Base-by-base conservation (phyloP, 2,329 filamentous ascomycete genomes). In the Cercospora sojina region DNA sequence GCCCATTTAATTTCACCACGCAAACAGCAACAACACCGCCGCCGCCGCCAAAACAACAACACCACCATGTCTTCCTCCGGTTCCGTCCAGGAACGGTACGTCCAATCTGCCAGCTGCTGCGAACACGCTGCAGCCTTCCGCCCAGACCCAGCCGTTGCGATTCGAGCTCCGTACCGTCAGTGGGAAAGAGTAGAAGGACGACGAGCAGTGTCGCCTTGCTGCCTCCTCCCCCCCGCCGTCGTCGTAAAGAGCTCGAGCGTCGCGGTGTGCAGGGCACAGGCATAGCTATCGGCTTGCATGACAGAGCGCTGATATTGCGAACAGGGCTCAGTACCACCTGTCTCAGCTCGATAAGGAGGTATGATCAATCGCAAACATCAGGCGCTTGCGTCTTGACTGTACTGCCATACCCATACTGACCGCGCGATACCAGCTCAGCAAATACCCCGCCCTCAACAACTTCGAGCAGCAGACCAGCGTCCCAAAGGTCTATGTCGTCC, bases 261-360 rank as follows among this genome's bases (percentile, higher is more conserved):
- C n/a, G 32, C 29, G 41, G 47, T 43, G 29, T 18, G 18, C 38
- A 27, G 20, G 58, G 43, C 55, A 47, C 41, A 35, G 35, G 20
- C 43, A 62, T 47, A 59, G 62, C 68, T 62, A 59, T 27, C 51
- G 29, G 53, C 23, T 57, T 53, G 43, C 31, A 25, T 62, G 59
- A 57, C 49, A 49, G 27, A 20, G 32, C 20, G 62, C 69, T 71
- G 66, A 70, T 60, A 68, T n/a, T 29, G 49, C 58, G 47, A 53
- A 58, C 65, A 74, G 73, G 64, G 75, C 75, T 35, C 75, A 77
- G 69, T 75, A 90, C 76, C 90, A 92, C 77, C 85, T 95, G 78
- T 86, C 87, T 74, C 86, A 90, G 83, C 89, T 96, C 82, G 92
- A 96, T 83, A 90, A 88, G 78, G 91, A 93, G 89, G 91, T 93